Evolutionary conservation across 2,329 filamentous ascomycete genomes (phyloP).

Genomic region (Fusarium verrucosum): DNA sequence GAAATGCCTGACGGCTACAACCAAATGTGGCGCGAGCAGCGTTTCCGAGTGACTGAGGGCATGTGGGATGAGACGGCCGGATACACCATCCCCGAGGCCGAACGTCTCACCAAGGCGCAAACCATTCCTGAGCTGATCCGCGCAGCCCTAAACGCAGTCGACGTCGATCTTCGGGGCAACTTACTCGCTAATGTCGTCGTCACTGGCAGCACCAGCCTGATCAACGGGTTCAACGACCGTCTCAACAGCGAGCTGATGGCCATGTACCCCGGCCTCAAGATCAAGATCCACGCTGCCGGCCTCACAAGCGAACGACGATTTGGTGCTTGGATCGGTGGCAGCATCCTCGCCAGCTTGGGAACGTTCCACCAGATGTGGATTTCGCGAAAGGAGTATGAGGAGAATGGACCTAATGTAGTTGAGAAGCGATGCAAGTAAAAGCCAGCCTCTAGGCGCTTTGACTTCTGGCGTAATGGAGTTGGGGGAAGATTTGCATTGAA

Average conservation of each 20-base stretch:
- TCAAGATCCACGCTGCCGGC: constrained; percentile 88
- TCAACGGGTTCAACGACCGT: constrained; percentile 92
- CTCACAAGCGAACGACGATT: constrained; percentile 90
- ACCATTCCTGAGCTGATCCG: constrained; percentile 87
- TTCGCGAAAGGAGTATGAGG: constrained; percentile 95
- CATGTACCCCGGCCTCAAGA: constrained; percentile 85
- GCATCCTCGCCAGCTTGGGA: constrained; percentile 92
- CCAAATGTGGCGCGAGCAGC: constrained; percentile 89
- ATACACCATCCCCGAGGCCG: constrained; percentile 58
- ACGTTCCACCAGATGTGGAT: constrained; percentile 99
- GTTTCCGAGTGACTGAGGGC: constrained; percentile 86
- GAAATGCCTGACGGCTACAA: constrained; percentile 98
- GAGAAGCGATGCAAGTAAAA: constrained; percentile 93
- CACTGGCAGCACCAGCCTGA: constrained; percentile 84
- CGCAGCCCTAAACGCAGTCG: constrained; percentile 78
- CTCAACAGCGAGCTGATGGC: constrained; percentile 83
- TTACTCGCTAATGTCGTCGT: constrained; percentile 91
- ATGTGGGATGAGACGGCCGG: constrained; percentile 89
- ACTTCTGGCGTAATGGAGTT: constrained; percentile 50
- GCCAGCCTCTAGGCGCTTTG: constrained; percentile 24
- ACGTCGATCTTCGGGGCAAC: constrained; percentile 86
- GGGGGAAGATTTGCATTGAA: constrained; percentile 43
- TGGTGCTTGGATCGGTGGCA: constrained; percentile 95
- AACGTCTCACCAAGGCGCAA: constrained; percentile 72
- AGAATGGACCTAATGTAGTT: constrained; percentile 88